phyloP scores from a whole-genome alignment of 176 grass and related monocot genomes.

The Ensete ventricosum region DNA sequence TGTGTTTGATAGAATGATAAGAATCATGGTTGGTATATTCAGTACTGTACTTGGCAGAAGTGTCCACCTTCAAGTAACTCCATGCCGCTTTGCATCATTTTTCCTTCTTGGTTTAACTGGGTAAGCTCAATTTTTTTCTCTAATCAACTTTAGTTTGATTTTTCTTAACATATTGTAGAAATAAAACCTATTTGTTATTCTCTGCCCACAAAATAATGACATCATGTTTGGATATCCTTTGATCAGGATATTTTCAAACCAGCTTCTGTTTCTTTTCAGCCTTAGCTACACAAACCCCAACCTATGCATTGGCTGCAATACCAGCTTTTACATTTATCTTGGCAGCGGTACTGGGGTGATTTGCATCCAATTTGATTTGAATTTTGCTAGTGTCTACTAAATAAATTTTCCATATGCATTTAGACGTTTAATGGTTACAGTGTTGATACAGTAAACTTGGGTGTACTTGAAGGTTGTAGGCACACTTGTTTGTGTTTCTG shows the following conservation, averaged over 20 bases:
- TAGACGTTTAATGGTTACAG: conserved; percentile 4
- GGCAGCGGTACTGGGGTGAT: conserved; percentile 47
- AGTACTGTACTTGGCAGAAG: conserved; percentile 21
- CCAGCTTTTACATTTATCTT: conserved; percentile 66
- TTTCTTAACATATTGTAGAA: neutral
- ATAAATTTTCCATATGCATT: neutral
- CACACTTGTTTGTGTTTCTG: conserved; percentile 59
- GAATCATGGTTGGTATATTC: too few relatives aligned
- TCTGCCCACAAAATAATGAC: neutral
- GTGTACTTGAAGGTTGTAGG: conserved; percentile 52
- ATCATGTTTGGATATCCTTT: neutral
- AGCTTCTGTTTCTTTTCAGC: conserved; percentile 68
- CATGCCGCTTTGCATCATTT: conserved; percentile 45
- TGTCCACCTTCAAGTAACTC: conserved; percentile 34
- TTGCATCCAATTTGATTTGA: neutral
- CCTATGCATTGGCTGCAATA: conserved; percentile 60
- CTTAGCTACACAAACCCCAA: conserved; percentile 64
- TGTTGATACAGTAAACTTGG: conserved; percentile 54
- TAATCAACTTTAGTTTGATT: neutral
- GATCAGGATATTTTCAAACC: conserved; percentile 64
- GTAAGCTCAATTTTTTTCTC: conserved; percentile 8
- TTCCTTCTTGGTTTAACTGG: conserved; percentile 76
- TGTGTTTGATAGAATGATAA: too few relatives aligned
- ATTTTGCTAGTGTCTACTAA: neutral
- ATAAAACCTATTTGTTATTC: too few relatives aligned